phyloP scores from a whole-genome alignment of 2,329 filamentous ascomycete genomes.

The Verticillium nonalfalfae region DNA sequence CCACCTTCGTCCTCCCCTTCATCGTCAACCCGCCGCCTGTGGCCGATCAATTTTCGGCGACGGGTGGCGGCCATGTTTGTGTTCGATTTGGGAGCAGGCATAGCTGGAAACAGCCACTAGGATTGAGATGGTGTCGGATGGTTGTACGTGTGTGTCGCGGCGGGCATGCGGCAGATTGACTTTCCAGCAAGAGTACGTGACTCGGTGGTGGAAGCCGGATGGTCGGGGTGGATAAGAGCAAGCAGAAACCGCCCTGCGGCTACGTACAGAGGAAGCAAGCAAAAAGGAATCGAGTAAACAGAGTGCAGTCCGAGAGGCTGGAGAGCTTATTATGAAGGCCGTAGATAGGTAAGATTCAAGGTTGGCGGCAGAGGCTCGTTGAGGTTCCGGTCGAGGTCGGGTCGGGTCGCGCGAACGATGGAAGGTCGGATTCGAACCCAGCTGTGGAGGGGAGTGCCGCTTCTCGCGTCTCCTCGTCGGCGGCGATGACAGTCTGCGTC shows the following conservation, averaged over 20 bases:
- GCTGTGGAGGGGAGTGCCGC: neutral
- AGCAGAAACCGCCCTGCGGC: constrained; percentile 2
- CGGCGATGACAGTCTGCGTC: constrained; percentile 9
- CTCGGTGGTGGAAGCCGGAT: neutral
- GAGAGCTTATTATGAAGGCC: neutral
- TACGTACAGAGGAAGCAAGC: neutral
- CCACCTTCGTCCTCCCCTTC: constrained; percentile 64
- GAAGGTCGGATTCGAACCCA: neutral
- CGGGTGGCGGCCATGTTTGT: constrained; percentile 42
- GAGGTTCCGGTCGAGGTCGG: neutral
- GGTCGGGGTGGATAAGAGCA: neutral
- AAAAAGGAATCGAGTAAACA: neutral
- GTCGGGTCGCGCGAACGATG: neutral
- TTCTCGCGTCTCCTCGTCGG: constrained; percentile 8
- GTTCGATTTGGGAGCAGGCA: neutral
- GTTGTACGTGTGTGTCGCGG: neutral
- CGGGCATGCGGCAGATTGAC: neutral
- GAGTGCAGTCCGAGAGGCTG: neutral
- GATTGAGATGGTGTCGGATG: neutral
- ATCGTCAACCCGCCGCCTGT: constrained; percentile 62
- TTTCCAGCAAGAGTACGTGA: neutral
- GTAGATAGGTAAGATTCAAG: neutral
- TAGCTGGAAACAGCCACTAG: neutral
- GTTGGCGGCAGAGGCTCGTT: neutral
- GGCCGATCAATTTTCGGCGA: constrained; percentile 60